A percentile compares a stretch with the other conserved stretches of the same genome.
Conservation (phyloP, 768 basidiomycete species). For the Chiua virens region DNA sequence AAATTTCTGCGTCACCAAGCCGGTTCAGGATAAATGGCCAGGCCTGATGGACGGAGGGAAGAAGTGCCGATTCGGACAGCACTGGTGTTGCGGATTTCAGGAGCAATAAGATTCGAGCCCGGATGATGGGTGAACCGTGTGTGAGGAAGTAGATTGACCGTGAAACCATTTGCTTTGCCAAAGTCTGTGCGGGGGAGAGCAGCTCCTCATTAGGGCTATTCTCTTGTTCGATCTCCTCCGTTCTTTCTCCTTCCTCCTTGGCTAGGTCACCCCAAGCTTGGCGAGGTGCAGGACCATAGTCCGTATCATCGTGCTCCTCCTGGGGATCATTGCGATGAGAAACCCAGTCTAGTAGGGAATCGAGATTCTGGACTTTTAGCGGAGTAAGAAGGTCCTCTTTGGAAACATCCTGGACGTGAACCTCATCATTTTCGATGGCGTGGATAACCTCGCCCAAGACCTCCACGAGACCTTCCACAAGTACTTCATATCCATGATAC, state of each 20-base stretch:
- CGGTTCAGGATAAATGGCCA: slow-evolving; percentile 96
- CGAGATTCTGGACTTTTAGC: slow-evolving; percentile 38
- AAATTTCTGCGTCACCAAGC: slow-evolving; percentile 68
- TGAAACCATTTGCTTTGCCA: slow-evolving; percentile 83
- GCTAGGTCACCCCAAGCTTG: slow-evolving; percentile 52
- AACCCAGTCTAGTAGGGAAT: slow-evolving; percentile 67
- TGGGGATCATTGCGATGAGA: slow-evolving; percentile 40
- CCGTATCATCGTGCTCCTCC: slow-evolving; percentile 41
- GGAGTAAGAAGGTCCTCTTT: slow-evolving; percentile 16
- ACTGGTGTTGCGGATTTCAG: slow-evolving; percentile 74
- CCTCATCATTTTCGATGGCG: slow-evolving; percentile 63
- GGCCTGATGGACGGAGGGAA: slow-evolving; percentile 82
- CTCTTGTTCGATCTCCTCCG: slow-evolving; percentile 16
- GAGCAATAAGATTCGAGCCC: slow-evolving; percentile 77
- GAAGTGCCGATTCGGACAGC: slow-evolving; percentile 66
- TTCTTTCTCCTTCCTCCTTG: slow-evolving; percentile 22
- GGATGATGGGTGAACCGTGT: slow-evolving; percentile 83
- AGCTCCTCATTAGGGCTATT: slow-evolving; percentile 41
- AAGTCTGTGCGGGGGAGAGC: slow-evolving; percentile 66
- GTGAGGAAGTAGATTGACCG: slow-evolving; percentile 91
- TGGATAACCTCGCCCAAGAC: slow-evolving; percentile 85
- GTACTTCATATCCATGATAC: slow-evolving; percentile 85
- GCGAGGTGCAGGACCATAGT: slow-evolving; percentile 61
- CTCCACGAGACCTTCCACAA: slow-evolving; percentile 86
- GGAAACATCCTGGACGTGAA: slow-evolving; percentile 21